Conservation (phyloP, 139 green algal species). For the Tetraselmis chui region DNA sequence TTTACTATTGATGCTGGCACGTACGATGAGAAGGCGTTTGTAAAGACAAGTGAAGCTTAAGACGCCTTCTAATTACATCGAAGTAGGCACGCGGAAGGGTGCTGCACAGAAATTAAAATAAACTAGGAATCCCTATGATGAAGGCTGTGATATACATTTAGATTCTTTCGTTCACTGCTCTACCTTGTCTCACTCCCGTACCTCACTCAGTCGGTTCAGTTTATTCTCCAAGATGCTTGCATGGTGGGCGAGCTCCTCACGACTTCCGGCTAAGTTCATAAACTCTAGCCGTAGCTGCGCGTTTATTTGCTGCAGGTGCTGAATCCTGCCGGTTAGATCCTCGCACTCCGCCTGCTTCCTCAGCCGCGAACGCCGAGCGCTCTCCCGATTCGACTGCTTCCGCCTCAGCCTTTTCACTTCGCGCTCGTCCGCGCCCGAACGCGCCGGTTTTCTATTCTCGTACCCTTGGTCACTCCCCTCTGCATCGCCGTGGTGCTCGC, state of each 20-base stretch:
- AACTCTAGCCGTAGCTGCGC: constrained; percentile 15
- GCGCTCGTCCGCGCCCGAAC: constrained; percentile 41
- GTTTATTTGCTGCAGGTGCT: constrained; percentile 38
- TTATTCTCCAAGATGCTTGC: not conserved
- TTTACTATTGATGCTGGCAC: constrained; percentile 63
- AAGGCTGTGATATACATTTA: not conserved
- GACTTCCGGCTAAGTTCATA: not conserved
- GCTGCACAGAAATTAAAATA: no score
- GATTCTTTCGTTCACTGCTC: not conserved
- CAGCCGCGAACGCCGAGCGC: constrained; percentile 65
- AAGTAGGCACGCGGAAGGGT: no score
- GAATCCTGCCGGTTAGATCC: constrained; percentile 38
- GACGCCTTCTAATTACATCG: no score
- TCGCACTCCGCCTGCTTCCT: constrained; percentile 84
- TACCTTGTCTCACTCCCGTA: not conserved
- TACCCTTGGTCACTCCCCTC: not conserved
- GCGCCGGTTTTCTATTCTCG: not conserved
- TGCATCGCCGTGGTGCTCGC: not conserved
- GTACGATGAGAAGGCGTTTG: no score
- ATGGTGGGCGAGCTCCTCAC: not conserved
- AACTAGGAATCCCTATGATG: not conserved
- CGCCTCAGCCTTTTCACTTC: constrained; percentile 73
- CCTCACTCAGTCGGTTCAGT: not conserved
- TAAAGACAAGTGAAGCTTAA: no score
- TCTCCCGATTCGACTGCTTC: constrained; percentile 89